Evolutionary conservation across 805 yeast genomes (phyloP).

Genomic region (Candida patagonica): DNA sequence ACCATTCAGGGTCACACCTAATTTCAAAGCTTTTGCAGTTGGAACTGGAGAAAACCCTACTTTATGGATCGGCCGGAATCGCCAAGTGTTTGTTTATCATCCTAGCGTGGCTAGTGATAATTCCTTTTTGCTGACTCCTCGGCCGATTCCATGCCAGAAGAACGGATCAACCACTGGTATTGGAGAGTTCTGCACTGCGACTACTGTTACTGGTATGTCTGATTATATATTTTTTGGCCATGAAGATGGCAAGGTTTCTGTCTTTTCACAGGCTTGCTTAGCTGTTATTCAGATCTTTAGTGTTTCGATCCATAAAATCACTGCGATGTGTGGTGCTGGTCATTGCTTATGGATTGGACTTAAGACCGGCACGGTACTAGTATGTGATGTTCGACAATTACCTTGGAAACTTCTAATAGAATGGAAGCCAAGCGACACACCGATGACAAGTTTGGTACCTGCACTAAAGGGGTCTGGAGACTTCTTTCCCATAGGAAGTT

Average conservation of each 20-base stretch:
- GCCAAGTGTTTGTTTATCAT: constrained; percentile 25
- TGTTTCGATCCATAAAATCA: constrained; percentile 22
- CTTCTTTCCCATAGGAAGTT: constrained; percentile 21
- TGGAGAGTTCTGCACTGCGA: constrained; percentile 27
- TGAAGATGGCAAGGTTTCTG: constrained; percentile 30
- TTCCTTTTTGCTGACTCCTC: constrained; percentile 18
- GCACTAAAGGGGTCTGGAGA: constrained; percentile 13
- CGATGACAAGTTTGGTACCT: constrained; percentile 18
- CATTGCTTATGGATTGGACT: constrained; percentile 30
- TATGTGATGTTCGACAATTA: constrained; percentile 23
- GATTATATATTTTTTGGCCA: constrained; percentile 31
- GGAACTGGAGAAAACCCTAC: constrained; percentile 13
- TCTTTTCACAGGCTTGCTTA: constrained; percentile 20
- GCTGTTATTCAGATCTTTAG: constrained; percentile 25
- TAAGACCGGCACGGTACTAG: constrained; percentile 28
- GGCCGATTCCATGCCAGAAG: constrained; percentile 17
- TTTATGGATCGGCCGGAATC: constrained; percentile 29
- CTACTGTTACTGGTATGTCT: constrained; percentile 15
- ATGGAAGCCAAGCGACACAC: constrained; percentile 30
- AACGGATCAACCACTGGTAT: constrained; percentile 9
- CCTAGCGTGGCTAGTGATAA: constrained; percentile 19
- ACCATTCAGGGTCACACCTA: constrained; percentile 22
- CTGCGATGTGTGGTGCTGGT: constrained; percentile 22
- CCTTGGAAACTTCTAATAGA: constrained; percentile 29
- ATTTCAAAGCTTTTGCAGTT: constrained; percentile 21